These are phyloP conservation scores for Thielaviopsis punctulata DNA, from an alignment of 2,329 filamentous ascomycete genomes.

Conservation along the genomic window DNA sequence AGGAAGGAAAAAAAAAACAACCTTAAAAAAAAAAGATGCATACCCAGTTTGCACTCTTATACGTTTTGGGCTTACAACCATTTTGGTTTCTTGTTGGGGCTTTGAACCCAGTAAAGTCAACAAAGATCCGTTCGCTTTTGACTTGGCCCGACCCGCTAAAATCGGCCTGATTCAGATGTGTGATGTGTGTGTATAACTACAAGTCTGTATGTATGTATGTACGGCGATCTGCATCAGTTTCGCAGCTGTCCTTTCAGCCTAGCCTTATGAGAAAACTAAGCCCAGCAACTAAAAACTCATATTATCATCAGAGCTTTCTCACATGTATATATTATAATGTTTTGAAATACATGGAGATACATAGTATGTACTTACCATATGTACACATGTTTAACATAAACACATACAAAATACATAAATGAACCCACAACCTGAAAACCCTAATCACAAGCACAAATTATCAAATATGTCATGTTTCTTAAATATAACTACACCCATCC, in stretches of 20 bases:
- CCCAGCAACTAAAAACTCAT: too few relatives aligned
- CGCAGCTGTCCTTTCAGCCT: too few relatives aligned
- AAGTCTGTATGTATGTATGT: too few relatives aligned
- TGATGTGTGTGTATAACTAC: too few relatives aligned
- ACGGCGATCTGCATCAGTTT: too few relatives aligned
- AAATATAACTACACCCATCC: neutral
- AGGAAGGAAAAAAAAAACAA: neutral
- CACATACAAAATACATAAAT: too few relatives aligned
- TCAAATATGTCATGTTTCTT: neutral
- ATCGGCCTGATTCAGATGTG: neutral
- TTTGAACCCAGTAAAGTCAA: constrained; percentile 1
- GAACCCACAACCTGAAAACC: neutral
- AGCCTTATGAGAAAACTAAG: too few relatives aligned
- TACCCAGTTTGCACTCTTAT: neutral
- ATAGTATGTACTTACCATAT: too few relatives aligned
- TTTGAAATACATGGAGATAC: too few relatives aligned
- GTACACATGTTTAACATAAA: too few relatives aligned
- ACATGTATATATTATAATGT: too few relatives aligned
- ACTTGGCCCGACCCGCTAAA: neutral
- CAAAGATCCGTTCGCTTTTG: neutral
- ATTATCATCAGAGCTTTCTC: too few relatives aligned
- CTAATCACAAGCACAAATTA: neutral
- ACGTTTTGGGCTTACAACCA: neutral
- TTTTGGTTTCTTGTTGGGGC: neutral
- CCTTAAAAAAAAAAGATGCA: neutral